phyloP scores from a whole-genome alignment of 2,329 filamentous ascomycete species.

The Fusarium keratoplasticum region DNA sequence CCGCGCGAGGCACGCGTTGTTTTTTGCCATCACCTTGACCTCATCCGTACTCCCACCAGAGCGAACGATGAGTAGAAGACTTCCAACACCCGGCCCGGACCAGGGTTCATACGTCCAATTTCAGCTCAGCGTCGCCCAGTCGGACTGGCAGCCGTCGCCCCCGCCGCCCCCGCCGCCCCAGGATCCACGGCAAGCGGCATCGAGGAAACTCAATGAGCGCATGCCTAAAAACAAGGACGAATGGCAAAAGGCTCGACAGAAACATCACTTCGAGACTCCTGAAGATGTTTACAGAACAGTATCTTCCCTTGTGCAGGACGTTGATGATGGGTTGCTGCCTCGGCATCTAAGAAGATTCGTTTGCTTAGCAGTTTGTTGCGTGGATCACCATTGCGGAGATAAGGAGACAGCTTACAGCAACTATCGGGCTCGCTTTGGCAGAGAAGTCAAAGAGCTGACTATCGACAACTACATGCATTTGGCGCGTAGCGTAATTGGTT shows the following conservation, averaged over 20 bases:
- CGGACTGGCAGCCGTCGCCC: too few species aligned
- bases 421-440: not conserved
- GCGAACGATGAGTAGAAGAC: not conserved
- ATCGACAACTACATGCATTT: not conserved
- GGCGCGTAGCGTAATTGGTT: not conserved
- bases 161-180: too few species aligned
- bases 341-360: not conserved
- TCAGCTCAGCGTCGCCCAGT: not conserved
- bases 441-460: not conserved
- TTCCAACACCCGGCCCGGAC: not conserved
- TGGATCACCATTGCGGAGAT: not conserved
- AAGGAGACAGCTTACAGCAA: not conserved
- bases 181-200: not conserved
- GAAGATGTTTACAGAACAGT: not conserved
- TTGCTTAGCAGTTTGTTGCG: not conserved
- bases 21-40: not conserved
- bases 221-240: slow-evolving; percentile 10
- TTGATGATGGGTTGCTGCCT: not conserved
- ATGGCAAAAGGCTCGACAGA: not conserved
- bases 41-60: not conserved
- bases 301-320: not conserved
- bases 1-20: not conserved
- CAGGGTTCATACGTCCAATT: not conserved
- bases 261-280: not conserved
- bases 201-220: not conserved